Conservation (phyloP, 345 rosid genomes). For the Euphorbia peplus region DNA sequence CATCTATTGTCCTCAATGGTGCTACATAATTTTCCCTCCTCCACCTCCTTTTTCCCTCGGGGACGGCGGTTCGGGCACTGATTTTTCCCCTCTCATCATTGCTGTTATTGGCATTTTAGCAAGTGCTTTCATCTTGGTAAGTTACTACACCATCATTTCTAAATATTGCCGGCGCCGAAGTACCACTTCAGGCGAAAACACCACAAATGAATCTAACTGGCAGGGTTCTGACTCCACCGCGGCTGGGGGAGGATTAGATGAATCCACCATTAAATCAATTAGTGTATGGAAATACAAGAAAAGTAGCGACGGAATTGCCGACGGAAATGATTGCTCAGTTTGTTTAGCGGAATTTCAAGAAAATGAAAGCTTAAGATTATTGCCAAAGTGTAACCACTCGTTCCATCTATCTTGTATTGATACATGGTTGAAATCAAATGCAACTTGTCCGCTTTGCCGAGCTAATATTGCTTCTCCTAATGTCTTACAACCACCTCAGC, state of each 20-base stretch:
- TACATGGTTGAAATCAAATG: conserved; percentile 75
- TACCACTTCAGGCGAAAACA: conserved; percentile 1
- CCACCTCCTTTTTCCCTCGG: conserved; percentile 48
- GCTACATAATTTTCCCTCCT: conserved; percentile 71
- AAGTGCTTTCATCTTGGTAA: conserved; percentile 63
- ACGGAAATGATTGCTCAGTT: conserved; percentile 66
- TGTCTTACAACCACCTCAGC: neutral
- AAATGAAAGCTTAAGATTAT: conserved; percentile 54
- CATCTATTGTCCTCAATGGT: conserved; percentile 85
- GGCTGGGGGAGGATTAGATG: conserved; percentile 47
- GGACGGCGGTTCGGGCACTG: conserved; percentile 38
- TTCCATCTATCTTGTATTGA: conserved; percentile 86
- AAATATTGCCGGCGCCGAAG: conserved; percentile 47
- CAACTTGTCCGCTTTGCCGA: conserved; percentile 89
- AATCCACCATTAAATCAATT: conserved; percentile 51
- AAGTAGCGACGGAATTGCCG: conserved; percentile 48
- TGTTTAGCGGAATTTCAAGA: conserved; percentile 74
- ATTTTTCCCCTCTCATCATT: conserved; percentile 67
- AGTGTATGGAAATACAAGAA: conserved; percentile 49
- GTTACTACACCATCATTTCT: conserved; percentile 71
- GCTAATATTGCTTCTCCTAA: conserved; percentile 30
- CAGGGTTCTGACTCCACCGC: neutral
- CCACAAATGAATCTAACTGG: conserved; percentile 17
- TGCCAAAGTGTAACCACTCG: conserved; percentile 82
- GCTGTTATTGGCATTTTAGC: conserved; percentile 69